Conservation (phyloP, 805 yeast species). For the Brettanomyces anomalus region DNA sequence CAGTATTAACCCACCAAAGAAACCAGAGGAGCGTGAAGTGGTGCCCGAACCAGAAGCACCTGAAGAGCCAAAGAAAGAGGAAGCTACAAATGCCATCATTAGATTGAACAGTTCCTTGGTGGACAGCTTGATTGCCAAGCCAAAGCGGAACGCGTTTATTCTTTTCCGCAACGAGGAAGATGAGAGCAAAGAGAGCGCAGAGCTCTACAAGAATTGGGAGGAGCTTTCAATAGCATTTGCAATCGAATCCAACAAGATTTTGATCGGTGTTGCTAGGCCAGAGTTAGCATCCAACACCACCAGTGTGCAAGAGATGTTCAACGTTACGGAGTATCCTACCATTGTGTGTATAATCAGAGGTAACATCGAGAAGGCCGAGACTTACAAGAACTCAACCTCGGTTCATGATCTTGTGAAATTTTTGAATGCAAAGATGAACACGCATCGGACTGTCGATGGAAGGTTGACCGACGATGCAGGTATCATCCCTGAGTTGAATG, state of each 20-base stretch:
- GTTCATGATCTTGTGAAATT: slow-evolving; percentile 41
- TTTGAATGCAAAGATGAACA: slow-evolving; percentile 33
- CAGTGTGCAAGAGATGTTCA: slow-evolving; percentile 31
- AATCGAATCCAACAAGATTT: slow-evolving; percentile 28
- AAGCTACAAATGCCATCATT: slow-evolving; percentile 15
- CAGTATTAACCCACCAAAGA: background rate
- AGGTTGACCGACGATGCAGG: slow-evolving; percentile 32
- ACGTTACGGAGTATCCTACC: slow-evolving; percentile 43
- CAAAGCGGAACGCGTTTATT: slow-evolving; percentile 38
- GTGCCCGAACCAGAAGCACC: slow-evolving; percentile 21
- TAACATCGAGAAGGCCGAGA: slow-evolving; percentile 26
- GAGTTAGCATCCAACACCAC: slow-evolving; percentile 36
- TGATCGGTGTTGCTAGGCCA: slow-evolving; percentile 39
- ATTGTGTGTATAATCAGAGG: slow-evolving; percentile 37
- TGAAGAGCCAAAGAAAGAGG: slow-evolving; percentile 11
- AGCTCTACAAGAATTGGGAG: slow-evolving; percentile 48
- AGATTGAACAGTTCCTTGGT: slow-evolving; percentile 21
- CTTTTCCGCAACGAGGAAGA: slow-evolving; percentile 50
- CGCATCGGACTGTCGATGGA: slow-evolving; percentile 34
- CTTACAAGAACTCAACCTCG: slow-evolving; percentile 35
- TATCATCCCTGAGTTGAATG: slow-evolving; percentile 26
- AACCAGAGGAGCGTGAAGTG: too few species aligned
- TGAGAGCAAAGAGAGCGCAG: slow-evolving; percentile 30
- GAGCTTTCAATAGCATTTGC: slow-evolving; percentile 39
- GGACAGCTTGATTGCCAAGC: slow-evolving; percentile 19